Percentiles rank a stretch among this genome's conserved stretches.
Evolutionary conservation across 2,329 filamentous ascomycete species (phyloP).

Genomic region (Colletotrichum tanaceti): DNA sequence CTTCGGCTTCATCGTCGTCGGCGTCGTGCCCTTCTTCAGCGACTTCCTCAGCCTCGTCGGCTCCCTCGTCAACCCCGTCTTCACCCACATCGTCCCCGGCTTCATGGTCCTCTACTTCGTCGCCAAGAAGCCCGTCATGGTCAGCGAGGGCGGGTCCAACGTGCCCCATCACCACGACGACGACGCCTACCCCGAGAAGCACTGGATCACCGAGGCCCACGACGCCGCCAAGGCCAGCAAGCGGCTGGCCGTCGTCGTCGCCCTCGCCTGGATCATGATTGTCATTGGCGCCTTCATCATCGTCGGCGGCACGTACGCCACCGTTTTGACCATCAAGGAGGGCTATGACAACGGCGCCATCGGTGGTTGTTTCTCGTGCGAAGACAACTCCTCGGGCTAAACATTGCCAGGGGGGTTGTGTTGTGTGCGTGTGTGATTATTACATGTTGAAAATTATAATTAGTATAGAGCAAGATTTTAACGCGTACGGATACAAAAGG

Average conservation of each 20-base stretch:
- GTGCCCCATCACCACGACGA: too few species aligned
- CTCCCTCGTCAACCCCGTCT: conserved; percentile 47
- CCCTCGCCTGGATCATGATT: too few species aligned
- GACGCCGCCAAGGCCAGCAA: conserved; percentile 10
- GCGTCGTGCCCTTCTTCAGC: conserved; percentile 64
- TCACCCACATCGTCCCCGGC: conserved; percentile 46
- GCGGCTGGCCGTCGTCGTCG: neutral
- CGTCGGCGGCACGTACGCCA: conserved; percentile 42
- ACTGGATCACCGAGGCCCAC: conserved; percentile 7
- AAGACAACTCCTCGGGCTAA: conserved; percentile 43
- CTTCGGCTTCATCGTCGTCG: conserved; percentile 55
- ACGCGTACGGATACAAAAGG: too few species aligned
- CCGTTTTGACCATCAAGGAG: conserved; percentile 44
- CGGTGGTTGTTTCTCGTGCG: conserved; percentile 45
- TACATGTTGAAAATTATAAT: too few species aligned
- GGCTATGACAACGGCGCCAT: conserved; percentile 44
- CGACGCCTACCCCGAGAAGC: neutral
- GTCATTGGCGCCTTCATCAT: too few species aligned
- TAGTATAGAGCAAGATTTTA: too few species aligned
- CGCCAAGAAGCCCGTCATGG: conserved; percentile 34
- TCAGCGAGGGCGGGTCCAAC: conserved; percentile 16
- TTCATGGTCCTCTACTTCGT: conserved; percentile 44
- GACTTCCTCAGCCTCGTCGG: conserved; percentile 62
- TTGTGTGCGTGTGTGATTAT: too few species aligned
- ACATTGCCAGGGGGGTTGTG: neutral